These are phyloP conservation scores for Penicillium paradoxum DNA, from an alignment of 495 filamentous ascomycete species.

Conservation along the genomic window DNA sequence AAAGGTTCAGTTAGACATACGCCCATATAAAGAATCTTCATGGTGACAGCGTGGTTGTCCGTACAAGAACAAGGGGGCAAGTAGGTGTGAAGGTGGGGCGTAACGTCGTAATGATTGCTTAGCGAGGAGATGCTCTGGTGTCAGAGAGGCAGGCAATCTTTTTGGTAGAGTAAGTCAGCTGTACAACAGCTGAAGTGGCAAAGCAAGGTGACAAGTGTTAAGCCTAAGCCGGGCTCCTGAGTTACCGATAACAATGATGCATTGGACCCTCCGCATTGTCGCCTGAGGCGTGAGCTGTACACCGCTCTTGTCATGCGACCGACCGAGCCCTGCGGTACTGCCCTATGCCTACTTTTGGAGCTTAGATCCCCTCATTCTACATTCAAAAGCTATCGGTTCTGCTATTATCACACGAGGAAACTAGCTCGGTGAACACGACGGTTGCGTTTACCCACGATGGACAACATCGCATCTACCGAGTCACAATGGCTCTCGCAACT, in stretches of 20 bases:
- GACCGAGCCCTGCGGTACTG: slow-evolving; percentile 10
- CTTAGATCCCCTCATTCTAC: not conserved
- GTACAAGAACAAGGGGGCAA: slow-evolving; percentile 6
- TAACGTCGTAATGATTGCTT: not conserved
- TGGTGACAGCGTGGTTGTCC: slow-evolving; percentile 43
- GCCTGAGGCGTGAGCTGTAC: slow-evolving; percentile 1
- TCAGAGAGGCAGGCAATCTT: not conserved
- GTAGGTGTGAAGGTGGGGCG: slow-evolving; percentile 1
- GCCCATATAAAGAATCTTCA: slow-evolving; percentile 94
- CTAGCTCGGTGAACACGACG: not conserved
- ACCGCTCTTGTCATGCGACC: slow-evolving; percentile 13
- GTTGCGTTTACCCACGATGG: slow-evolving; percentile 22
- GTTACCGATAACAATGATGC: slow-evolving; percentile 11
- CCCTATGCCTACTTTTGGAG: slow-evolving; percentile 10
- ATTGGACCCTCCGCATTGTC: slow-evolving; percentile 3
- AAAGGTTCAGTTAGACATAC: slow-evolving; percentile 46
- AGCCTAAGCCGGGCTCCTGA: slow-evolving; percentile 1
- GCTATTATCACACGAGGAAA: no score
- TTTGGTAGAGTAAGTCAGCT: not conserved
- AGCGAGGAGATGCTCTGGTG: not conserved
- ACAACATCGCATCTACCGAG: slow-evolving; percentile 39
- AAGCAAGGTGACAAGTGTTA: slow-evolving; percentile 5
- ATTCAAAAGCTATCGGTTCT: no score
- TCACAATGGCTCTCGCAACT: slow-evolving; percentile 69
- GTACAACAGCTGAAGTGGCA: not conserved